A percentile compares a stretch with the other conserved stretches of the same genome.
Conservation (phyloP, 2,329 filamentous ascomycete genomes). For the Penicillium sp. region DNA sequence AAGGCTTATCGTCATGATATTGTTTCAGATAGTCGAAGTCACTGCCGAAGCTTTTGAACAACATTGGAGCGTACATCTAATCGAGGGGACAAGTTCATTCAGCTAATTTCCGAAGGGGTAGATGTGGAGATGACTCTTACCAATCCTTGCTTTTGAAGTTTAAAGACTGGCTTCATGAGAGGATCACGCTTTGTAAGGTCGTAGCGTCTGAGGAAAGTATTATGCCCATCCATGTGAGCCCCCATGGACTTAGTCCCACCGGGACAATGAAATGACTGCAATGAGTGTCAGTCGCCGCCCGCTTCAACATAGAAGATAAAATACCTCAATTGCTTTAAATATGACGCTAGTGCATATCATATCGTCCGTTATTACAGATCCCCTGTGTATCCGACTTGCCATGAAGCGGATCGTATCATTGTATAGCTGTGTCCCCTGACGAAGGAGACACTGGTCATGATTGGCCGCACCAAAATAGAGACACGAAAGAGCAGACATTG, state of each 20-base stretch:
- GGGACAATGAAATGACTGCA: background rate
- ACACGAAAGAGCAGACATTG: background rate
- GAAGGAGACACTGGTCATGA: background rate
- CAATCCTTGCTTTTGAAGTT: constrained; percentile 1
- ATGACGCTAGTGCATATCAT: background rate
- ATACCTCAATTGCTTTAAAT: constrained; percentile 1
- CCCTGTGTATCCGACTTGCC: background rate
- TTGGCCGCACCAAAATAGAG: background rate
- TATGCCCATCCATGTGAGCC: constrained; percentile 1
- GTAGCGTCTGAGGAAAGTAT: background rate
- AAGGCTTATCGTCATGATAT: background rate
- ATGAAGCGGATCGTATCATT: background rate
- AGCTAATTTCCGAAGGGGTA: background rate
- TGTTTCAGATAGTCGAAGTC: background rate
- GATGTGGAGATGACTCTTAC: background rate
- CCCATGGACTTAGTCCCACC: background rate
- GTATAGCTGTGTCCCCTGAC: background rate
- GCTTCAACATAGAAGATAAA: background rate
- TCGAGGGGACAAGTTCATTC: background rate
- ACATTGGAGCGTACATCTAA: background rate
- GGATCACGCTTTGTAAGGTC: background rate
- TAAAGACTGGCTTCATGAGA: background rate
- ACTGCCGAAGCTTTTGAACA: background rate
- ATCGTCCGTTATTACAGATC: background rate
- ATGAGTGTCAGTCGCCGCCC: background rate